Conservation (phyloP, 169 alveolate genomes). For the Plasmodium vivax region DNA sequence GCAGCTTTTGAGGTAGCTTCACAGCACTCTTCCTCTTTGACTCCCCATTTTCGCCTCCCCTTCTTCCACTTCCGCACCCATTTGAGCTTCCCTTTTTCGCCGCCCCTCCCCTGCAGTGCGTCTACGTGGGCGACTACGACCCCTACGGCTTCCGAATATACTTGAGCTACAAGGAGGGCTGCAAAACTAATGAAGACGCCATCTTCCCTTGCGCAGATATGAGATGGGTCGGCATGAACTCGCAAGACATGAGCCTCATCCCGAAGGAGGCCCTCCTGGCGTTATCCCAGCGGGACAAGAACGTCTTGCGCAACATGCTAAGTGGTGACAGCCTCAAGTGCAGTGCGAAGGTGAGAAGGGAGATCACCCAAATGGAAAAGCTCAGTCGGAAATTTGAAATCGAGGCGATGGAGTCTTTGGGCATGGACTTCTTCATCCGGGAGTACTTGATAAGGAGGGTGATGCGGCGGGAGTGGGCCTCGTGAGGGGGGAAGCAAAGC, state of each 20-base stretch:
- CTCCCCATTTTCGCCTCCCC: too few relatives aligned
- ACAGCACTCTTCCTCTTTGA: background rate
- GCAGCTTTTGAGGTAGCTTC: background rate
- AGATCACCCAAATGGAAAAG: slow-evolving; percentile 42
- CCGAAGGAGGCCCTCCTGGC: slow-evolving; percentile 50
- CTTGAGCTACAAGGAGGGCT: slow-evolving; percentile 64
- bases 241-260: slow-evolving; percentile 43
- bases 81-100: background rate
- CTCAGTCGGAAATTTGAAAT: slow-evolving; percentile 61
- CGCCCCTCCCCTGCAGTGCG: slow-evolving; percentile 10
- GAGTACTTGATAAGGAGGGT: slow-evolving; percentile 37
- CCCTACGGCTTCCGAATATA: slow-evolving; percentile 79
- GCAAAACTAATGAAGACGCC: background rate
- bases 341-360: slow-evolving; percentile 18
- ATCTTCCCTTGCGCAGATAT: slow-evolving; percentile 42
- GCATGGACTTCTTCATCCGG: slow-evolving; percentile 44
- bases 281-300: slow-evolving; percentile 57
- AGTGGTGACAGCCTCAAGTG: slow-evolving; percentile 26
- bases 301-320: slow-evolving; percentile 49
- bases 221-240: slow-evolving; percentile 76
- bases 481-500: background rate
- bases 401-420: slow-evolving; percentile 75
- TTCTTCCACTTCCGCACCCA: background rate
- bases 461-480: slow-evolving; percentile 26
- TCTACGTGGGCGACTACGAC: slow-evolving; percentile 79